phyloP scores from a whole-genome alignment of 352 stramenopile species.

The Phytophthora chlamydospora region DNA sequence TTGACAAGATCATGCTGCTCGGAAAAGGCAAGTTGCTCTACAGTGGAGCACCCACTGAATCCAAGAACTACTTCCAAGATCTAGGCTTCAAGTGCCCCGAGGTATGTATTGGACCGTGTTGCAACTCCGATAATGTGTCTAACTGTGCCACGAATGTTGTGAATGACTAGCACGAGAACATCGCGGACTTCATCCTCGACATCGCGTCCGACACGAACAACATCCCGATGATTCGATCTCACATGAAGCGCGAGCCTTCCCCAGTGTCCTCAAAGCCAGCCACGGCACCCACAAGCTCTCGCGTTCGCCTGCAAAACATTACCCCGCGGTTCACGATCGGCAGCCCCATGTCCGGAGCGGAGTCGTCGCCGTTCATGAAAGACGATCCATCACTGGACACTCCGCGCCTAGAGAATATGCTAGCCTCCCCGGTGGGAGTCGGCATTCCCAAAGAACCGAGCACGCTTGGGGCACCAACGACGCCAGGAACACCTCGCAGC shows the following conservation, averaged over 20 bases:
- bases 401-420: constrained; percentile 42
- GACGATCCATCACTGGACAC: constrained; percentile 47
- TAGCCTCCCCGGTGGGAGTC: constrained; percentile 30
- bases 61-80: constrained; percentile 65
- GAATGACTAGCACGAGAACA: constrained; percentile 65
- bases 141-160: constrained; percentile 11
- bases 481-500: constrained; percentile 26
- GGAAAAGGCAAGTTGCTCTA: constrained; percentile 80
- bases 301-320: constrained; percentile 13
- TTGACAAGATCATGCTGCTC: constrained; percentile 93
- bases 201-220: constrained; percentile 69
- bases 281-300: neutral
- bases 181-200: constrained; percentile 84
- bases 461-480: constrained; percentile 25
- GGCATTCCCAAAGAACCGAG: constrained; percentile 19
- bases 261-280: constrained; percentile 17
- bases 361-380: constrained; percentile 66
- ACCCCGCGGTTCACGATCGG: constrained; percentile 37
- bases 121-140: constrained; percentile 1
- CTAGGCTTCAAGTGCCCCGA: constrained; percentile 72
- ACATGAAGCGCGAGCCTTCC: constrained; percentile 45
- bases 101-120: constrained; percentile 21
- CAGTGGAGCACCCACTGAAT: constrained; percentile 50
- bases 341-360: constrained; percentile 32
- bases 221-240: constrained; percentile 61